A percentile compares a stretch with the other conserved stretches of the same genome.
These are phyloP conservation scores for Excoecaria cochinchinensis DNA, from an alignment of 345 rosid genomes.

Conservation along the genomic window DNA sequence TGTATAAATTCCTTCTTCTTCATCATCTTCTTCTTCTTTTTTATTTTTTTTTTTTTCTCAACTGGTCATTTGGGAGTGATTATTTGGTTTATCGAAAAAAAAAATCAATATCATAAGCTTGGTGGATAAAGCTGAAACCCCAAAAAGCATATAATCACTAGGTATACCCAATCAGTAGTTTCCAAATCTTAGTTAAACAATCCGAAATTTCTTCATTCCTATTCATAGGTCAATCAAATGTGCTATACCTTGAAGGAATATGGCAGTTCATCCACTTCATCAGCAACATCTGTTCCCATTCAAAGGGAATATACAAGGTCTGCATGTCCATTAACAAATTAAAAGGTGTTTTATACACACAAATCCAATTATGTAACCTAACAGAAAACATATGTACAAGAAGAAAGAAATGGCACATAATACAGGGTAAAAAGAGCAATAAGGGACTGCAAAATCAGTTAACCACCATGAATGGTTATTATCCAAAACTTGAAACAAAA, in stretches of 20 bases:
- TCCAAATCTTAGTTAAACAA: no score
- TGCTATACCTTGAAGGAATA: constrained; percentile 49
- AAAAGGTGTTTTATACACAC: background rate
- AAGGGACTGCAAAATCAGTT: constrained; percentile 4
- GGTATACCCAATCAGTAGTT: no score
- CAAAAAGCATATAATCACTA: no score
- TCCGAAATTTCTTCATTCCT: no score
- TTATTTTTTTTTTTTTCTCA: no score
- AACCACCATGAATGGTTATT: background rate
- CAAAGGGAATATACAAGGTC: constrained; percentile 24
- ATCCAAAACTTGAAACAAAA: background rate
- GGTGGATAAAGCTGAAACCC: no score
- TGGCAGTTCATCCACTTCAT: constrained; percentile 34
- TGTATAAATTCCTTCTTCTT: no score
- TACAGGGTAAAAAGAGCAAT: background rate
- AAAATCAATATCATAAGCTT: no score
- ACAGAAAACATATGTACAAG: background rate
- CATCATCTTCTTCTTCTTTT: no score
- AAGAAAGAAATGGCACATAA: constrained; percentile 8
- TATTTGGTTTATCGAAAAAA: no score
- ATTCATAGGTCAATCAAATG: no score
- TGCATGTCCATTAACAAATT: constrained; percentile 18
- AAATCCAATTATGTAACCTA: background rate
- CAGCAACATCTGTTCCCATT: constrained; percentile 59
- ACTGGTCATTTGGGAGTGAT: no score